A percentile compares a stretch with the other conserved stretches of the same genome.
Evolutionary conservation across 2,329 filamentous ascomycete genomes (phyloP).

Genomic region (Metarhizium humberi): DNA sequence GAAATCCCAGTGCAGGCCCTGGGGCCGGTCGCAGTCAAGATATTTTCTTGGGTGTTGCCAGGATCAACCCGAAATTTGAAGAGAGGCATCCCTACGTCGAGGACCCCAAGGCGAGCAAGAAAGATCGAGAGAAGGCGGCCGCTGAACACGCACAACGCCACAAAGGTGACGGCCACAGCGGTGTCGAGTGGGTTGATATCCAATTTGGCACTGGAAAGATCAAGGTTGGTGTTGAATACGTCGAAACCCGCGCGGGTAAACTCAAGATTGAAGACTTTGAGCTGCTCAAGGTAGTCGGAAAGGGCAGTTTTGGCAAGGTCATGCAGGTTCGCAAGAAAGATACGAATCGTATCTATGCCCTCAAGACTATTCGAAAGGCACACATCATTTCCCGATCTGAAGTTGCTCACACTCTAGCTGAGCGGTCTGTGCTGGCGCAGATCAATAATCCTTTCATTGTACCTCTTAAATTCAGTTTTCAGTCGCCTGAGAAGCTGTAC

Average conservation of each 20-base stretch:
- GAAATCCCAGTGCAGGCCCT: conserved; percentile 80
- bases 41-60: conserved; percentile 87
- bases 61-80: conserved; percentile 88
- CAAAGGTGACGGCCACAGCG: conserved; percentile 48
- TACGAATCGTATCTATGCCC: conserved; percentile 92
- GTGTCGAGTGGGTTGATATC: conserved; percentile 82
- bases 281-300: conserved; percentile 92
- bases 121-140: conserved; percentile 71
- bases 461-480: conserved; percentile 97
- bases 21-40: conserved; percentile 87
- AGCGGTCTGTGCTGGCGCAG: conserved; percentile 95
- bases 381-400: conserved; percentile 98
- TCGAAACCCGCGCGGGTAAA: conserved; percentile 82
- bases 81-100: conserved; percentile 63
- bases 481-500: conserved; percentile 97
- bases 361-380: conserved; percentile 98
- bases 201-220: conserved; percentile 83
- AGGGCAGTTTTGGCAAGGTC: conserved; percentile 97
- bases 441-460: conserved; percentile 99
- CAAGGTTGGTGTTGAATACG: conserved; percentile 88
- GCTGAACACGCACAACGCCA: conserved; percentile 52
- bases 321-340: conserved; percentile 99
- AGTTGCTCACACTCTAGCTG: conserved; percentile 91
- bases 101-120: conserved; percentile 77
- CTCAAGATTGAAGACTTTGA: conserved; percentile 97